phyloP scores from a whole-genome alignment of 371 early-diverging fungal genomes.

The Mycotypha africana region DNA sequence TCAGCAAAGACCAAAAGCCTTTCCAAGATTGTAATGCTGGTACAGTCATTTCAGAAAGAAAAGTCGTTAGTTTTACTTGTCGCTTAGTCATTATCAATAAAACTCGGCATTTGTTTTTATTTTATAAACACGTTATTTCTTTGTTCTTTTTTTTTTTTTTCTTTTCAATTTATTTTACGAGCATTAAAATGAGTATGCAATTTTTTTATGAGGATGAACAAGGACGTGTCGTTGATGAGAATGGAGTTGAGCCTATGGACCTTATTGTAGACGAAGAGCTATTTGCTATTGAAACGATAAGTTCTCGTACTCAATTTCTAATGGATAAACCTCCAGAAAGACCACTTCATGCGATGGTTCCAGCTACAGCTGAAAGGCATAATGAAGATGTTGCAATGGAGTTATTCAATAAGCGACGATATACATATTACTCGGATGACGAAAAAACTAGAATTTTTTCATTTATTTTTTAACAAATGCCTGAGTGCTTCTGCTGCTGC shows the following conservation, averaged over 20 bases:
- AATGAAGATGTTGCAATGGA: conserved; percentile 5
- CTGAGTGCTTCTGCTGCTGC: conserved; percentile 10
- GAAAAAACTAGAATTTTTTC: conserved; percentile 17
- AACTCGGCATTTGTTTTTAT: background rate
- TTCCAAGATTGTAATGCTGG: too few relatives aligned
- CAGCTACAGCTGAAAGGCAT: background rate
- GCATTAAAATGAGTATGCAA: conserved; percentile 4
- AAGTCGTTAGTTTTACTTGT: conserved; percentile 11
- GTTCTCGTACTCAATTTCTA: conserved; percentile 7
- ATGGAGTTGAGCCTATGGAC: conserved; percentile 19
- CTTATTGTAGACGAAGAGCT: conserved; percentile 16
- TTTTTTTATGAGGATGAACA: conserved; percentile 12
- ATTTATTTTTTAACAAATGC: conserved; percentile 11
- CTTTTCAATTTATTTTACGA: background rate
- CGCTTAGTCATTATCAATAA: conserved; percentile 1
- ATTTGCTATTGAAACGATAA: conserved; percentile 15
- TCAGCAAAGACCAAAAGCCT: too few relatives aligned
- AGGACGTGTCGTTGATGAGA: conserved; percentile 15
- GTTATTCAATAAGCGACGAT: conserved; percentile 4
- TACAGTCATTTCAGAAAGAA: conserved; percentile 14
- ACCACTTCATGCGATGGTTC: background rate
- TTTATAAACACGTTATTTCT: background rate
- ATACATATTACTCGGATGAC: conserved; percentile 5
- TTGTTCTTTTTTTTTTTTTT: background rate
- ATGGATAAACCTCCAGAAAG: conserved; percentile 7